Base-by-base conservation (phyloP, 2,329 filamentous ascomycete genomes). In the Paraphaeosphaeria minitans region DNA sequence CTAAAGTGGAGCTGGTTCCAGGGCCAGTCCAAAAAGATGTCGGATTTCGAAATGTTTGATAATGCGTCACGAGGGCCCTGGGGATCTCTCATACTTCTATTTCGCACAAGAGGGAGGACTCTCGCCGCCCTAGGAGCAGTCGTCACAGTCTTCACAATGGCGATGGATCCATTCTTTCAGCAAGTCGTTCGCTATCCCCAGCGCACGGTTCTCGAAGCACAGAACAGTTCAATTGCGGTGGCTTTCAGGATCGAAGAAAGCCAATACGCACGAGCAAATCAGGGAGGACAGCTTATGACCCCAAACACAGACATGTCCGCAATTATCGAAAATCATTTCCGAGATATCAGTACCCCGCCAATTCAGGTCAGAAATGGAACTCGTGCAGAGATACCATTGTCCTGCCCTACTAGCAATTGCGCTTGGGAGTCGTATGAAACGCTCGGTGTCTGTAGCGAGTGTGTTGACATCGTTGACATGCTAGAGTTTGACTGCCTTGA, bases 41-140 rank as follows among this genome's bases (percentile, higher is more conserved):
- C 68, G 66, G 74, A 76, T n/a, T 75, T 71, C 16, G 74, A 76
- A 29, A 71, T 73, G 0, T 76, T 76, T 16, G 74, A 76, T n/a
- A 72, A 72, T 2, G 70, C 70, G 0, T 70, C 67, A 0, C 19
- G 71, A 48, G 71, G 71, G 0, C 70, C 71, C 0, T 72, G 70
- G 68, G 71, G 71, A 0, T 55, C 69, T 0, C 10, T 72, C 0
- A 21, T 73, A 0, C 54, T 74, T 0, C 35, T 74, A 0, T 58
- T 73, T 0, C 48, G 63, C 0, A 73, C 70, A 0, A 69, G 68
- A 21, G 65, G 66, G 0, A 68, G 50, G 2, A 46, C 69, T 0
- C 12, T 76, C 0, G 69, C 71, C 0, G 64, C 69, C 0, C 2
- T 73, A 0, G 71, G 70, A 2, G 72, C 72, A 0, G 16, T 68